These are phyloP conservation scores for Phytophthora podocarpi DNA, from an alignment of 352 stramenopile species.

Conservation along the genomic window DNA sequence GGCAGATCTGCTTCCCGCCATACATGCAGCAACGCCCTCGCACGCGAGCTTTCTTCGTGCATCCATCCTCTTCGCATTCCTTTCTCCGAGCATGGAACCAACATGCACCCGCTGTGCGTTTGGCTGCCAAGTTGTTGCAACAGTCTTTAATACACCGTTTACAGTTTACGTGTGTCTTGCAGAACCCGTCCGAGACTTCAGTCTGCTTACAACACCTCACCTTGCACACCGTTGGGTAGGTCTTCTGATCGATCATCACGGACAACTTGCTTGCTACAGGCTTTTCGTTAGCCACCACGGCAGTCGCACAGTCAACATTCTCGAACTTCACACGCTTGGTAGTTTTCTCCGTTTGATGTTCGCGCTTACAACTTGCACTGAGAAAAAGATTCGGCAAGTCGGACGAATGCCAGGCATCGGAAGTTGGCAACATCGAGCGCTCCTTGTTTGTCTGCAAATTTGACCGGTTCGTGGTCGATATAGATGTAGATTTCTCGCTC, in stretches of 20 bases:
- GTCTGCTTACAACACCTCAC: slow-evolving; percentile 1
- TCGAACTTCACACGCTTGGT: neutral
- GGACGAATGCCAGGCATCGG: slow-evolving; percentile 15
- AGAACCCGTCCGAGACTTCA: slow-evolving; percentile 2
- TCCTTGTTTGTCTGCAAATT: slow-evolving; percentile 12
- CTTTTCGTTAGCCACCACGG: neutral
- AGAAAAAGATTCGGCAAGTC: slow-evolving; percentile 24
- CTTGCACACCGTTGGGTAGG: slow-evolving; percentile 1
- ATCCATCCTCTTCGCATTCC: slow-evolving; percentile 1
- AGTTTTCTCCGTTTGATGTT: neutral
- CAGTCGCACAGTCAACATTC: neutral
- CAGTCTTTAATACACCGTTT: slow-evolving; percentile 1
- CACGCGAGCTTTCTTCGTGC: slow-evolving; percentile 1
- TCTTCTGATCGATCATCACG: neutral
- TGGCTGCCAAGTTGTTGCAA: slow-evolving; percentile 3
- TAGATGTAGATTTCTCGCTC: neutral
- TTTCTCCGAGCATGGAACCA: neutral
- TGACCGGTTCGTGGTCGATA: neutral
- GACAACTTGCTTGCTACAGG: neutral
- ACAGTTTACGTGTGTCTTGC: slow-evolving; percentile 1
- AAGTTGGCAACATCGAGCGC: neutral
- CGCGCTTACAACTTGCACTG: slow-evolving; percentile 10
- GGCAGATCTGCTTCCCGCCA: slow-evolving; percentile 4
- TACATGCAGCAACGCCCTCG: slow-evolving; percentile 1
- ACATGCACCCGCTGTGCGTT: neutral